Conservation (phyloP, 345 rosid genomes). For the Eucalyptus caleyi region DNA sequence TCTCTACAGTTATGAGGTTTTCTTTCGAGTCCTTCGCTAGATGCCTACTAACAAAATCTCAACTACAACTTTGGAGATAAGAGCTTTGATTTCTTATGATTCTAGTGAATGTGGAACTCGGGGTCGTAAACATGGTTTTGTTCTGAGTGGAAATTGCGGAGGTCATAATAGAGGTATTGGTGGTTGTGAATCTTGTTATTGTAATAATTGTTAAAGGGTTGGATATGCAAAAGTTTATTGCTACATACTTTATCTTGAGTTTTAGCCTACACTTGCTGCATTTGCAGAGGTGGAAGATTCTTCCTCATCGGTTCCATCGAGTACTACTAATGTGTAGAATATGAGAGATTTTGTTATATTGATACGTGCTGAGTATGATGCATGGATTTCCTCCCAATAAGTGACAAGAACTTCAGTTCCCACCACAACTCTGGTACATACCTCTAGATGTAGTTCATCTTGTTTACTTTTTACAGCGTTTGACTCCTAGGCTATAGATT, state of each 20-base stretch:
- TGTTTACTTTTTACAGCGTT: too few relatives aligned
- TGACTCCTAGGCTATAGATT: neutral
- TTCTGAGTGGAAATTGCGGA: neutral
- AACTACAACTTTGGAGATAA: neutral
- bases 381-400: neutral
- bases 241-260: too few relatives aligned
- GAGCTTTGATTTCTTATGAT: neutral
- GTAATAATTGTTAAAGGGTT: neutral
- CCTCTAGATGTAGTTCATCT: neutral
- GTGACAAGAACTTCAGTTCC: neutral
- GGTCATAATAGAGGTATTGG: neutral
- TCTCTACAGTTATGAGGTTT: neutral
- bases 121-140: rapidly evolving
- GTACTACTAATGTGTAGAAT: neutral
- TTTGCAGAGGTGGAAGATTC: neutral
- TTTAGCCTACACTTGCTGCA: neutral
- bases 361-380: neutral
- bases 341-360: neutral
- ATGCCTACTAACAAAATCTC: neutral
- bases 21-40: neutral
- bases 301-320: neutral
- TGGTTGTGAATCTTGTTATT: too few relatives aligned
- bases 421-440: neutral
- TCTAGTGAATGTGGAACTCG: neutral
- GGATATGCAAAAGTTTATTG: too few relatives aligned